Base-by-base conservation (phyloP, 73 alveolate genomes). In the Uronychia setigera region DNA sequence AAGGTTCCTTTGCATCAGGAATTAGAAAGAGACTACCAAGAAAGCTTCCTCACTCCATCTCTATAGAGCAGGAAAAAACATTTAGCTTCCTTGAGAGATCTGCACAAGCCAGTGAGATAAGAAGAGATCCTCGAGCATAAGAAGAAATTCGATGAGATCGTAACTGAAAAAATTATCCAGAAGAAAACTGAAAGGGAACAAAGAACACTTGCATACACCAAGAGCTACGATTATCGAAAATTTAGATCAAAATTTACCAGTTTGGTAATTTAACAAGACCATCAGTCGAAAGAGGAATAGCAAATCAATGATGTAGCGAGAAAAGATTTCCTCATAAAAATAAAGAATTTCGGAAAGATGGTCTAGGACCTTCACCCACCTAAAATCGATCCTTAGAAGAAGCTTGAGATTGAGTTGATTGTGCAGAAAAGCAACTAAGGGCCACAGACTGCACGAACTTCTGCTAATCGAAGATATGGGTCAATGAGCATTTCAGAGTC, bases 341-440 rank as follows among this genome's bases (percentile, higher is more conserved):
- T 79, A 78, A 74, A 77, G 27, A 81, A 78, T 29, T 88, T 78
- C 75, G 94, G 86, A 1, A 85, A 88, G 28, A 75, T 81, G 77
- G 94, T 88, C 28, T 33, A 88, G 32, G 94, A 88, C 28, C 58
- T 82, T 87, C 94, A 88, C 60, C 60, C 85, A 87, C 94, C 94
- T 28, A 88, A 87, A 32, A 79, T 88, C 0, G 33, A 83, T 31
- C 80, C 81, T 28, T 82, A 88, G 83, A 88, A 88, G 83, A 79
- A 77, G 74, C 59, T 57, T 26, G 94, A 88, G 87, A 34, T 88
- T 79, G 84, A 88, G 76, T 1, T 26, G 31, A 29, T 31, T 32
- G 60, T 58, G 13, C 25, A 27, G 14, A 60, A 77, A 19, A 46
- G 67, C 67, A 5, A 46, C n/a, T 46, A n/a, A n/a, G n/a, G n/a